These are phyloP conservation scores for Kodamaea fukazawae DNA, from an alignment of 805 yeast species.

Conservation along the genomic window DNA sequence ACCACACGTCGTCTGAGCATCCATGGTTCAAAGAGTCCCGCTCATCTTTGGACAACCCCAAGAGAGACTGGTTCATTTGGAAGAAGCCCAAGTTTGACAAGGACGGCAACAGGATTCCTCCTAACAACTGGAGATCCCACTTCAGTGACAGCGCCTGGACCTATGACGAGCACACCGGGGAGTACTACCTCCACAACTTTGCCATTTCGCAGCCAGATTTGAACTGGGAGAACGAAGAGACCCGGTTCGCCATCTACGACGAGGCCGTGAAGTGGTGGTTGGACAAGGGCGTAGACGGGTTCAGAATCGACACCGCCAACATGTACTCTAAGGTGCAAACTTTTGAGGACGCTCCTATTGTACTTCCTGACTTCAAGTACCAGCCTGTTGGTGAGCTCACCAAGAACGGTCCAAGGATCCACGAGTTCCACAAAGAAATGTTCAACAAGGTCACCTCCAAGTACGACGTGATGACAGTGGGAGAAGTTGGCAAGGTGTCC, in stretches of 20 bases:
- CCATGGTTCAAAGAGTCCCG: conserved; percentile 57
- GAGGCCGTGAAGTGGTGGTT: conserved; percentile 52
- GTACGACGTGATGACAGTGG: conserved; percentile 56
- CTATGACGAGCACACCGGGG: conserved; percentile 51
- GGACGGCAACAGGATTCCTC: conserved; percentile 50
- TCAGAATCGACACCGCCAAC: conserved; percentile 56
- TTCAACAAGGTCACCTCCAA: conserved; percentile 38
- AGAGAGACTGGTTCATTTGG: conserved; percentile 65
- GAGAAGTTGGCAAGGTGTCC: conserved; percentile 48
- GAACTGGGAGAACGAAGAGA: conserved; percentile 55
- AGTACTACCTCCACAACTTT: conserved; percentile 53
- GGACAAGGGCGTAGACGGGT: conserved; percentile 55
- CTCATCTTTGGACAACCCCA: conserved; percentile 47
- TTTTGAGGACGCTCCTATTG: conserved; percentile 48
- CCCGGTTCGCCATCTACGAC: conserved; percentile 40
- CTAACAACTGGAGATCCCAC: conserved; percentile 54
- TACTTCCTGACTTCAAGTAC: conserved; percentile 35
- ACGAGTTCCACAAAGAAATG: conserved; percentile 56
- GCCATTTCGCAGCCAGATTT: conserved; percentile 57
- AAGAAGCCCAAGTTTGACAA: conserved; percentile 45
- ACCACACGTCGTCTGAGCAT: conserved; percentile 56
- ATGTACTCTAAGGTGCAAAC: conserved; percentile 47
- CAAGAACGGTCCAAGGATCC: conserved; percentile 53
- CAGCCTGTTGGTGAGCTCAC: conserved; percentile 36
- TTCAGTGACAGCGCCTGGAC: conserved; percentile 58